Conservation (phyloP, 2,329 filamentous ascomycete genomes). For the Hypoxylon sp. region DNA sequence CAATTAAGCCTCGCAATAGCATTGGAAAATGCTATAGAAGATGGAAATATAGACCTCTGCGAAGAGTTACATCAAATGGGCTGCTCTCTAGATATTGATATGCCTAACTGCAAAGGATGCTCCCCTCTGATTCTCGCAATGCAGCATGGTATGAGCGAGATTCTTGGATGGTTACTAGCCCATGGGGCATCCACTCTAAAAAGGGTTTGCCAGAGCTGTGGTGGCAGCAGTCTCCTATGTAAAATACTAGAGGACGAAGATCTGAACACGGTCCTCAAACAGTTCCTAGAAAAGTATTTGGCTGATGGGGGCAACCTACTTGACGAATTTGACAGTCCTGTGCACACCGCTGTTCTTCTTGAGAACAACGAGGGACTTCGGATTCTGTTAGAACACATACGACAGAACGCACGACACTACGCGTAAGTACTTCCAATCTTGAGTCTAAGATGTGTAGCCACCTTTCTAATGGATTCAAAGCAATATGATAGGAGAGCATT, state of each 20-base stretch:
- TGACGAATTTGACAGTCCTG: background rate
- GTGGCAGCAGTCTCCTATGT: background rate
- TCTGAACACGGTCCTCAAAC: background rate
- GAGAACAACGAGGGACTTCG: slow-evolving; percentile 12
- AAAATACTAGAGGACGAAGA: background rate
- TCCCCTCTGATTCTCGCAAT: slow-evolving; percentile 18
- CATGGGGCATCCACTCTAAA: slow-evolving; percentile 17
- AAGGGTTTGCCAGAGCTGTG: background rate
- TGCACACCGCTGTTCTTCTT: background rate
- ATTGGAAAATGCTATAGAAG: slow-evolving; percentile 3
- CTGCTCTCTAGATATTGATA: slow-evolving; percentile 1
- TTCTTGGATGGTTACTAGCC: slow-evolving; percentile 9
- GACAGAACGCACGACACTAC: slow-evolving; percentile 11
- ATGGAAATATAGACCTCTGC: background rate
- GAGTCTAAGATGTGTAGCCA: too few relatives aligned
- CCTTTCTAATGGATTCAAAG: too few relatives aligned
- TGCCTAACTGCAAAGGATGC: slow-evolving; percentile 11
- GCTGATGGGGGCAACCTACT: slow-evolving; percentile 13
- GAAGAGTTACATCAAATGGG: background rate
- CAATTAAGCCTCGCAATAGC: background rate
- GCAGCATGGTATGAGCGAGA: background rate
- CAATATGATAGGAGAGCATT: too few relatives aligned
- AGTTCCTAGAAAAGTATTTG: slow-evolving; percentile 13
- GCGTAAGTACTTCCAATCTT: too few relatives aligned
- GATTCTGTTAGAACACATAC: slow-evolving; percentile 16